A percentile compares a stretch with the other conserved stretches of the same genome.
phyloP scores from a whole-genome alignment of 2,329 filamentous ascomycete species.

The Claviceps sp. region DNA sequence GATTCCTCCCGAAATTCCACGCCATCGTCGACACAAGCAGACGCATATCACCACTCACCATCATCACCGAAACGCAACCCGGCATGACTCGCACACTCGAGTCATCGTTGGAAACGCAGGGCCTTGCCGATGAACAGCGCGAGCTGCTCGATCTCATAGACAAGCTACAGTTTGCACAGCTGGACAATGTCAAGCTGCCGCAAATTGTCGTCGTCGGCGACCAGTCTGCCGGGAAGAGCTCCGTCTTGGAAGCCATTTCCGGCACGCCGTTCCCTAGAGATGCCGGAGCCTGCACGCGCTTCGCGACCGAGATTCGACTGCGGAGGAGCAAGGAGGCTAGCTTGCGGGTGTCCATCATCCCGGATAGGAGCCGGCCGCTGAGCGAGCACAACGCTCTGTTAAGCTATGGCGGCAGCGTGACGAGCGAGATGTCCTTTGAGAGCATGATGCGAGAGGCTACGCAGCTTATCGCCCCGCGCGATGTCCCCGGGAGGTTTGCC shows the following conservation, averaged over 20 bases:
- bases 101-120: slow-evolving; percentile 33
- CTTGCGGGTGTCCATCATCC: slow-evolving; percentile 40
- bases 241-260: slow-evolving; percentile 49
- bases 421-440: slow-evolving; percentile 32
- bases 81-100: slow-evolving; percentile 30
- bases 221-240: slow-evolving; percentile 51
- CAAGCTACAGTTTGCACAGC: slow-evolving; percentile 37
- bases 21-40: not conserved
- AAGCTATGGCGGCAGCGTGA: slow-evolving; percentile 34
- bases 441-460: slow-evolving; percentile 37
- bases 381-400: slow-evolving; percentile 33
- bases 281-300: slow-evolving; percentile 47
- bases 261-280: slow-evolving; percentile 47
- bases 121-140: slow-evolving; percentile 40
- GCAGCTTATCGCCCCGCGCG: slow-evolving; percentile 36
- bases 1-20: not conserved
- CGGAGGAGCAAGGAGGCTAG: slow-evolving; percentile 30
- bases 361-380: slow-evolving; percentile 33
- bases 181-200: slow-evolving; percentile 40
- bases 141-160: slow-evolving; percentile 44
- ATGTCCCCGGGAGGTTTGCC: slow-evolving; percentile 35
- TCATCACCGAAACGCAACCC: slow-evolving; percentile 11
- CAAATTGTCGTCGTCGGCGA: slow-evolving; percentile 53
- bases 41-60: not conserved
- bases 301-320: slow-evolving; percentile 46